phyloP scores from a whole-genome alignment of 345 rosid genomes.

The Melaleuca quinquenervia region DNA sequence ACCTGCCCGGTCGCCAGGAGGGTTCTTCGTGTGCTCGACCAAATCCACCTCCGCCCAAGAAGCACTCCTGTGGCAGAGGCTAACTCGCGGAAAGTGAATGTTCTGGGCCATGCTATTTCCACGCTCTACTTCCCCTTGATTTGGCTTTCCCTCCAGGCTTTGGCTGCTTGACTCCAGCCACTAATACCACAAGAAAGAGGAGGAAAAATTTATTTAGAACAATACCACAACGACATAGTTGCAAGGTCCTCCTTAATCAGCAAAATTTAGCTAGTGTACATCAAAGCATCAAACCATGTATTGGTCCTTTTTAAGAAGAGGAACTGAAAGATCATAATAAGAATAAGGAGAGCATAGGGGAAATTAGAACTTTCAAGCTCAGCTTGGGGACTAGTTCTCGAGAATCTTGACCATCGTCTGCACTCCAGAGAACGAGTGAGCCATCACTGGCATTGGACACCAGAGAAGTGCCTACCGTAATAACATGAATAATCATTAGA shows the following conservation, averaged over 20 bases:
- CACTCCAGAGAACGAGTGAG: too few relatives aligned
- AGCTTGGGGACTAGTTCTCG: too few relatives aligned
- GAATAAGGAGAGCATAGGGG: not conserved
- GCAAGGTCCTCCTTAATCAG: too few relatives aligned
- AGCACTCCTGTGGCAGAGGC: conserved; percentile 19
- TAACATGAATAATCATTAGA: too few relatives aligned
- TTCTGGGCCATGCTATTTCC: conserved; percentile 4
- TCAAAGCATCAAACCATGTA: not conserved
- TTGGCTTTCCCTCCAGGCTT: not conserved
- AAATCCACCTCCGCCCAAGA: conserved; percentile 19
- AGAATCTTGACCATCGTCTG: too few relatives aligned
- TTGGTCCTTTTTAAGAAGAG: not conserved
- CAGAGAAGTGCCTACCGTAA: too few relatives aligned
- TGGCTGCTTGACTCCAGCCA: conserved; percentile 13
- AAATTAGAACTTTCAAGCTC: too few relatives aligned
- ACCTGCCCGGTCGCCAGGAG: conserved; percentile 7
- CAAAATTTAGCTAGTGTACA: not conserved
- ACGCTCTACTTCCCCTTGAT: not conserved
- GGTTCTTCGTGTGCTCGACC: conserved; percentile 15
- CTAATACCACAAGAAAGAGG: not conserved
- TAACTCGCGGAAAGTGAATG: conserved; percentile 17
- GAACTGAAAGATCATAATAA: not conserved
- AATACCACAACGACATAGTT: too few relatives aligned
- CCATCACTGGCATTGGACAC: too few relatives aligned
- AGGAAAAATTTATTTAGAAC: too few relatives aligned